Percentiles rank a stretch among this genome's conserved stretches.
Evolutionary conservation across 2,329 filamentous ascomycete genomes (phyloP).

Genomic region (Botrytis tulipae): DNA sequence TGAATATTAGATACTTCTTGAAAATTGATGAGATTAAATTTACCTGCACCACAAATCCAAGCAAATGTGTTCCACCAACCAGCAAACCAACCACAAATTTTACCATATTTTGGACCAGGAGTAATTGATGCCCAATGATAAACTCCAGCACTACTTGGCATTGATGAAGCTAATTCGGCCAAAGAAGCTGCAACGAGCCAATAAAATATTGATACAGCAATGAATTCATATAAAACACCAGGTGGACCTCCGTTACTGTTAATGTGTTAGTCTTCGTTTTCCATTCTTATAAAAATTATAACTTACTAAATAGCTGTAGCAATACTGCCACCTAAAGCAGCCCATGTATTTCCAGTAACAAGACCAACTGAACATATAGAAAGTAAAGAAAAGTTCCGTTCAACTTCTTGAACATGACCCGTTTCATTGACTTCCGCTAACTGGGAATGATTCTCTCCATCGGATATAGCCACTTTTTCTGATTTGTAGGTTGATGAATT

Average conservation of each 20-base stretch:
- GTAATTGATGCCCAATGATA: slow-evolving; percentile 55
- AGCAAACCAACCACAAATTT: slow-evolving; percentile 48
- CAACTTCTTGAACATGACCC: slow-evolving; percentile 51
- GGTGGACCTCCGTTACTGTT: slow-evolving; percentile 61
- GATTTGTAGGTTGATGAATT: slow-evolving; percentile 17
- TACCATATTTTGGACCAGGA: slow-evolving; percentile 46
- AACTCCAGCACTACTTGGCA: slow-evolving; percentile 40
- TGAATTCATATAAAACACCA: slow-evolving; percentile 62
- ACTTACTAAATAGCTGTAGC: slow-evolving; percentile 37
- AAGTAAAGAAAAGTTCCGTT: slow-evolving; percentile 49
- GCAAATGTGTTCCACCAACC: slow-evolving; percentile 53
- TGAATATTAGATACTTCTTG: slow-evolving; percentile 3
- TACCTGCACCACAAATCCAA: slow-evolving; percentile 39
- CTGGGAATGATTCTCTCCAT: slow-evolving; percentile 11
- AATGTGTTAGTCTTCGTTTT: slow-evolving; percentile 33
- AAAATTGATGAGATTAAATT: not conserved
- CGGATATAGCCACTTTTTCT: slow-evolving; percentile 22
- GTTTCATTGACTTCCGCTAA: slow-evolving; percentile 45
- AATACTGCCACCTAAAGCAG: slow-evolving; percentile 48
- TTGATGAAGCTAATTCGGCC: slow-evolving; percentile 40
- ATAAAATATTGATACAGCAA: slow-evolving; percentile 50
- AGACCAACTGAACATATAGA: slow-evolving; percentile 48
- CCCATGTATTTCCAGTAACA: slow-evolving; percentile 46
- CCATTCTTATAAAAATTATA: not conserved
- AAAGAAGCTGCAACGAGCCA: slow-evolving; percentile 50